Evolutionary conservation across 352 stramenopile genomes (phyloP).

Genomic region (Phytophthora citrophthora): DNA sequence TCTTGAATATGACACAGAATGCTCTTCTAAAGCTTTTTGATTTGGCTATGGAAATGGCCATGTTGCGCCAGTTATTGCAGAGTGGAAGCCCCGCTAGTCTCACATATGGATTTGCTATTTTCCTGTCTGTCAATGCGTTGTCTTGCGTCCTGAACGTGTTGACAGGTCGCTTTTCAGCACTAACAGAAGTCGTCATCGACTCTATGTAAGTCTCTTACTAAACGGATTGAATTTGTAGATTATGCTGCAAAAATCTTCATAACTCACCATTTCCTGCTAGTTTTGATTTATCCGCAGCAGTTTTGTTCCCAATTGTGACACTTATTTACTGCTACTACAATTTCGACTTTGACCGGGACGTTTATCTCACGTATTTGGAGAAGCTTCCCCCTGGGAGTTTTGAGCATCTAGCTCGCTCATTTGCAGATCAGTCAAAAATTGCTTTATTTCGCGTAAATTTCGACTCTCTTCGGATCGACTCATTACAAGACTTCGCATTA

Average conservation of each 20-base stretch:
- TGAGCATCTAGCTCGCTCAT: slow-evolving; percentile 35
- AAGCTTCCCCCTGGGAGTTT: slow-evolving; percentile 29
- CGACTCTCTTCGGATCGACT: slow-evolving; percentile 35
- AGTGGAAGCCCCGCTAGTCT: slow-evolving; percentile 28
- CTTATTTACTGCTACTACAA: slow-evolving; percentile 37
- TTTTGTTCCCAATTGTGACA: slow-evolving; percentile 36
- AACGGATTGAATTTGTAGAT: too few species aligned
- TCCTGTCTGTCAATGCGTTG: slow-evolving; percentile 35
- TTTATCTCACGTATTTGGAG: slow-evolving; percentile 29
- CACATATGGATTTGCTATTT: slow-evolving; percentile 25
- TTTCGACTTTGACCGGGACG: slow-evolving; percentile 41
- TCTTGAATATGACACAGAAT: slow-evolving; percentile 33
- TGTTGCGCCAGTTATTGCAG: slow-evolving; percentile 34
- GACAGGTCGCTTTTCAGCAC: slow-evolving; percentile 23
- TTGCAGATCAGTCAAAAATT: slow-evolving; percentile 40
- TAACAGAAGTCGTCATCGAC: slow-evolving; percentile 44
- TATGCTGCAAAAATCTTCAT: too few species aligned
- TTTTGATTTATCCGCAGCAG: slow-evolving; percentile 25
- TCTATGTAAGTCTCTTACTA: slow-evolving; percentile 22
- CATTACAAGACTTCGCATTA: slow-evolving; percentile 28
- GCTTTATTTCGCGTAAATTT: slow-evolving; percentile 37
- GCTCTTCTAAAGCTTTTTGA: slow-evolving; percentile 40
- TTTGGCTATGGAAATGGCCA: slow-evolving; percentile 32
- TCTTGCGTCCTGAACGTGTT: slow-evolving; percentile 24
- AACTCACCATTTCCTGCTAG: slow-evolving; percentile 5